These are phyloP conservation scores for Volutella citrinella DNA, from an alignment of 2,329 filamentous ascomycete genomes.

Conservation along the genomic window DNA sequence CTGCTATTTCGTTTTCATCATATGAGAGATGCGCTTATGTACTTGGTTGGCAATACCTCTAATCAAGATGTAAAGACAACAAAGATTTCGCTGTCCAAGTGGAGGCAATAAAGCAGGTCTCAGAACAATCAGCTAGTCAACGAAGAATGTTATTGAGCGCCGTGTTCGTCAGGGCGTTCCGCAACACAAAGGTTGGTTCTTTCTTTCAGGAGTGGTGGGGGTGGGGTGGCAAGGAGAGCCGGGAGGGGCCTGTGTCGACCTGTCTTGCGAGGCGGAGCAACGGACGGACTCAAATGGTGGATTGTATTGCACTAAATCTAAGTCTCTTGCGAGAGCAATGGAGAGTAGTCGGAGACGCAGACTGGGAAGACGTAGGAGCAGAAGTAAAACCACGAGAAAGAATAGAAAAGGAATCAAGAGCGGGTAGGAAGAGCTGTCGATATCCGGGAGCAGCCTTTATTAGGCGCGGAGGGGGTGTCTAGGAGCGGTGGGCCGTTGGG, in stretches of 20 bases:
- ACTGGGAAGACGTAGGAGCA: slow-evolving; percentile 8
- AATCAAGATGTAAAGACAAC: too few relatives aligned
- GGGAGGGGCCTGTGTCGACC: slow-evolving; percentile 16
- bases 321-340: slow-evolving; percentile 16
- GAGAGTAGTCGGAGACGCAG: slow-evolving; percentile 6
- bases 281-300: slow-evolving; percentile 17
- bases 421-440: too few relatives aligned
- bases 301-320: slow-evolving; percentile 24
- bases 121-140: too few relatives aligned
- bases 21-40: too few relatives aligned
- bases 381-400: slow-evolving; percentile 6
- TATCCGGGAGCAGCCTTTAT: slow-evolving; percentile 23
- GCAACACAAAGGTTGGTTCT: slow-evolving; percentile 8
- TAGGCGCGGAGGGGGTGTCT: slow-evolving; percentile 25
- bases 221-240: slow-evolving; percentile 17
- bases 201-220: slow-evolving; percentile 9
- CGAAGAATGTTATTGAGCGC: too few relatives aligned
- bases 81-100: too few relatives aligned
- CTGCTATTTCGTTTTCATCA: too few relatives aligned
- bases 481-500: slow-evolving; percentile 28
- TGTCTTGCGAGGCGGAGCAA: slow-evolving; percentile 15
- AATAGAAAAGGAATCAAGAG: too few relatives aligned
- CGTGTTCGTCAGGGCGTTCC: too few relatives aligned
- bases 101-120: too few relatives aligned
- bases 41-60: neutral